Base-by-base conservation (phyloP, 768 basidiomycete species). In the Mycena haematopus region DNA sequence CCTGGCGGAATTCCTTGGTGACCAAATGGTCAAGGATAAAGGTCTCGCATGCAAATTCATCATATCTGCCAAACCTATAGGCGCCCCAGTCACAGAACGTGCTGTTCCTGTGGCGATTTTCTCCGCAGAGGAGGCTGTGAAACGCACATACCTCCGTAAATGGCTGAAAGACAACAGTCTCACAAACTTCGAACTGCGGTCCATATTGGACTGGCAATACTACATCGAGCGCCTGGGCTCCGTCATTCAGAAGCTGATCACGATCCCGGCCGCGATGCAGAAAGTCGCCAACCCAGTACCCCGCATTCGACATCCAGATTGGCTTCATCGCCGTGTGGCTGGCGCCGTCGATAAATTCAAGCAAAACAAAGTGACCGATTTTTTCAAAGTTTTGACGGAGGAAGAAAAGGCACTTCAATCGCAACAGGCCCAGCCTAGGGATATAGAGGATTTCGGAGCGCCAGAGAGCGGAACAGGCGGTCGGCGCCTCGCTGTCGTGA, bases 1-100 rank as follows among this genome's bases (percentile, higher is more conserved):
- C 62, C 82, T 99, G 22, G 95, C 97, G 2, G 97, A 99, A 73
- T 99, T 99, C 78, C 78, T 99, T 58, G 97, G 97, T 33, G 89
- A 95, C 72, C 92, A 95, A 70, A 99, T 99, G 97, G 96, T 99
- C 70, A 98, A 98, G 76, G 97, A 99, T 79, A 99, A 99, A 73
- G 97, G 97, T 60, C 87, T 99, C 19, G 93, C 97, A 10, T 99
- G 97, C 83, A 95, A 95, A 73, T 99, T 99, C 77, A 95, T 99
- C 80, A 99, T 99, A 71, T 99, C 96, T 25, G 91, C 91, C 3
- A 92, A 91, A 70, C 97, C 97, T 2, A 79, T 84, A 17, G 96
- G 96, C 2, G 92, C 96, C 0, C 95, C 97, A 1, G 95, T 99
- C 67, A 99, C 97, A 6, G 97, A 99, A 64, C 88, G 97, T 51